phyloP scores from a whole-genome alignment of 345 rosid species.

The Eucalyptus rudis region DNA sequence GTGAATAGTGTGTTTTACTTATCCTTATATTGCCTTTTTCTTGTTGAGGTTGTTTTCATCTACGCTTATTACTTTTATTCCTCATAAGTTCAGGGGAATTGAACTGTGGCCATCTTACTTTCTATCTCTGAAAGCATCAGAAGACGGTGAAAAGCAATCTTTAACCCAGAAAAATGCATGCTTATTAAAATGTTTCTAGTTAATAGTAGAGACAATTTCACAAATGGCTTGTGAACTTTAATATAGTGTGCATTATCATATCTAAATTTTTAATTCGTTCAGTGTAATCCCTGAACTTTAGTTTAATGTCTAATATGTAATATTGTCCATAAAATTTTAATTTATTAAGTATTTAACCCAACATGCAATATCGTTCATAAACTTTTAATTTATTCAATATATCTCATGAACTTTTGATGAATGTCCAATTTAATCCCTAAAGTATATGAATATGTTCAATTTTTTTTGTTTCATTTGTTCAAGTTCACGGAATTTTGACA shows the following conservation, averaged over 20 bases:
- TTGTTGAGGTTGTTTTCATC: too few species aligned
- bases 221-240: not conserved
- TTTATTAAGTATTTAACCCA: not conserved
- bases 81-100: too few species aligned
- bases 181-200: not conserved
- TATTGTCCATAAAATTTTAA: fast-evolving
- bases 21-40: too few species aligned
- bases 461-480: not conserved
- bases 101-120: not conserved
- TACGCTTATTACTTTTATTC: too few species aligned
- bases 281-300: not conserved
- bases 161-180: not conserved
- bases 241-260: fast-evolving
- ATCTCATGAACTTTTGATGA: fast-evolving
- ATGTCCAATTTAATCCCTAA: fast-evolving
- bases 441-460: not conserved
- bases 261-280: not conserved
- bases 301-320: fast-evolving
- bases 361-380: fast-evolving
- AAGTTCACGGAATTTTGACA: fast-evolving
- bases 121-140: not conserved
- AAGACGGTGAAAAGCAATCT: not conserved
- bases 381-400: not conserved
- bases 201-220: not conserved
- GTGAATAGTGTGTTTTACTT: too few species aligned